phyloP scores from a whole-genome alignment of 805 yeast genomes.

The Cyberlindnera petersonii region DNA sequence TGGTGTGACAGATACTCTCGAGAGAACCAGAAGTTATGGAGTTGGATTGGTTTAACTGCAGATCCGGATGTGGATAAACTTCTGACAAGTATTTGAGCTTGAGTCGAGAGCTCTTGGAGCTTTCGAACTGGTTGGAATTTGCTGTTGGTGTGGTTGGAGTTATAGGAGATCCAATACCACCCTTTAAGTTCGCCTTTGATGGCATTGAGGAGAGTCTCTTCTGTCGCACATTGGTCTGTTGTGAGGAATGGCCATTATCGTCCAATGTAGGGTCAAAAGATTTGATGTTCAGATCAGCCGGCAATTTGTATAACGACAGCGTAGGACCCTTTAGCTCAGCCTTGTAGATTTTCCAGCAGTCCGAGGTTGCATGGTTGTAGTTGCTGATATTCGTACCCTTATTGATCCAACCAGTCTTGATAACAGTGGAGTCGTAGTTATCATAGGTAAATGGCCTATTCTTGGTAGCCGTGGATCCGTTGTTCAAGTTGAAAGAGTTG shows the following conservation, averaged over 20 bases:
- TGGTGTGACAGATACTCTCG: conserved; percentile 75
- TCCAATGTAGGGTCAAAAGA: conserved; percentile 32
- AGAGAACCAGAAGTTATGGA: conserved; percentile 50
- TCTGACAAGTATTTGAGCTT: conserved; percentile 36
- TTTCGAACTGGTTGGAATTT: background rate
- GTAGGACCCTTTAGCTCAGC: conserved; percentile 71
- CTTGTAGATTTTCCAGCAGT: conserved; percentile 43
- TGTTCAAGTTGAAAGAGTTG: conserved; percentile 12
- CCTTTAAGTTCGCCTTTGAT: conserved; percentile 20
- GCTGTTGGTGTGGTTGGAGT: conserved; percentile 11
- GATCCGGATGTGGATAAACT: conserved; percentile 58
- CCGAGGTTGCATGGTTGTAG: conserved; percentile 21
- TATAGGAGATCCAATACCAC: conserved; percentile 15
- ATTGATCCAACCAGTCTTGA: conserved; percentile 62
- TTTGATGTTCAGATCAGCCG: conserved; percentile 42
- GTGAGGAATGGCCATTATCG: conserved; percentile 8
- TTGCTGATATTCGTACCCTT: conserved; percentile 35
- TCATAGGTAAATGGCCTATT: conserved; percentile 26
- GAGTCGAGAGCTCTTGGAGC: conserved; percentile 10
- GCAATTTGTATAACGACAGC: conserved; percentile 58
- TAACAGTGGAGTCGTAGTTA: conserved; percentile 36
- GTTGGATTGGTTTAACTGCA: conserved; percentile 45
- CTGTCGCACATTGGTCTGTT: conserved; percentile 22
- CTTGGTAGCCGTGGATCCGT: conserved; percentile 8
- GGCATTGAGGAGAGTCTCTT: conserved; percentile 25